These are phyloP conservation scores for Schizosaccharomyces lindneri DNA, from an alignment of 805 yeast species.

Conservation along the genomic window DNA sequence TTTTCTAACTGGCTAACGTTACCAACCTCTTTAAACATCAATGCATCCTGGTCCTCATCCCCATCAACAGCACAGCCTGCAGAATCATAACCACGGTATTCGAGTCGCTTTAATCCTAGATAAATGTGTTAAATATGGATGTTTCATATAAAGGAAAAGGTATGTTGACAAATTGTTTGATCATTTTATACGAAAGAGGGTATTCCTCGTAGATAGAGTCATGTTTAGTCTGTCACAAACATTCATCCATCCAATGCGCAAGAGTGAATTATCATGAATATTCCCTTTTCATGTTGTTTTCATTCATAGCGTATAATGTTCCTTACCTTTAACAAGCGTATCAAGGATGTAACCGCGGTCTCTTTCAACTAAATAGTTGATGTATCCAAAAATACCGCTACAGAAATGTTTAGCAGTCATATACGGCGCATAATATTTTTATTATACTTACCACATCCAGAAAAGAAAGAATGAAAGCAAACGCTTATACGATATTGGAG, in stretches of 20 bases:
- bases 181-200: too few relatives aligned
- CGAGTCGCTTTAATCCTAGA: conserved; percentile 38
- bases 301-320: neutral
- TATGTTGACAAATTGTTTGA: too few relatives aligned
- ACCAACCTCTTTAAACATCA: conserved; percentile 66
- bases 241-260: too few relatives aligned
- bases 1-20: conserved; percentile 66
- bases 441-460: too few relatives aligned
- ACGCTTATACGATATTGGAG: too few relatives aligned
- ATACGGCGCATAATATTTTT: too few relatives aligned
- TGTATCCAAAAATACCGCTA: conserved; percentile 95
- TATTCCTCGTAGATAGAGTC: too few relatives aligned
- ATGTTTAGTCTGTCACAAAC: too few relatives aligned
- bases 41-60: conserved; percentile 43
- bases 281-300: too few relatives aligned
- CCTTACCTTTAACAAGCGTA: conserved; percentile 61
- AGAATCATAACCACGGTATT: conserved; percentile 95
- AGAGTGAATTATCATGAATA: too few relatives aligned
- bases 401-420: neutral
- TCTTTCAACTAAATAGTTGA: conserved; percentile 78
- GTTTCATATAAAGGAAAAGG: too few relatives aligned
- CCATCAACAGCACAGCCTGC: conserved; percentile 93
- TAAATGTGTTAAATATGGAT: neutral
- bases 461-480: too few relatives aligned
- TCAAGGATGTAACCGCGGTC: conserved; percentile 80